A percentile compares a stretch with the other conserved stretches of the same genome.
Evolutionary conservation across 2,329 filamentous ascomycete species (phyloP).

Genomic region (Drechslerella dactyloides): DNA sequence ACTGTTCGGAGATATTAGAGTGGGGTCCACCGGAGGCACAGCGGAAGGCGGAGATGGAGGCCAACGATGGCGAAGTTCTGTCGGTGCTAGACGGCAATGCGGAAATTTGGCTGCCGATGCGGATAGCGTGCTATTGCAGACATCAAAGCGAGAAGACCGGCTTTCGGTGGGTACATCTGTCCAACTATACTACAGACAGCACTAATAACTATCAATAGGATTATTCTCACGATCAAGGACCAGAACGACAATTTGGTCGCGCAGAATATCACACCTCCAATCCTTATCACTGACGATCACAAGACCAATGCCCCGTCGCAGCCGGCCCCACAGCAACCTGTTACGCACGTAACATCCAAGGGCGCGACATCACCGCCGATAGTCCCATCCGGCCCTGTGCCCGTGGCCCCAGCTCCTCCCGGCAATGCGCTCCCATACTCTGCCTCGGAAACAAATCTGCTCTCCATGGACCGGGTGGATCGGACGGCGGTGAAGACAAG

Average conservation of each 20-base stretch:
- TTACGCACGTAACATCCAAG: slow-evolving; percentile 21
- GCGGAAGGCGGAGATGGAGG: slow-evolving; percentile 50
- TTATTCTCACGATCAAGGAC: slow-evolving; percentile 95
- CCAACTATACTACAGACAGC: slow-evolving; percentile 1
- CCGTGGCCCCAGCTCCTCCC: slow-evolving; percentile 28
- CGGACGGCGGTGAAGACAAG: slow-evolving; percentile 55
- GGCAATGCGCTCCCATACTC: slow-evolving; percentile 36
- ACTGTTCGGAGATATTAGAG: slow-evolving; percentile 83
- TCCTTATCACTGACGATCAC: slow-evolving; percentile 98
- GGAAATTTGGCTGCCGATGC: slow-evolving; percentile 69
- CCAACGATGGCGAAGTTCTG: slow-evolving; percentile 66
- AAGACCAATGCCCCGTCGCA: slow-evolving; percentile 67
- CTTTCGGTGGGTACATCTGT: slow-evolving; percentile 66
- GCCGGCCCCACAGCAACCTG: slow-evolving; percentile 56
- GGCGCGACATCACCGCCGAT: slow-evolving; percentile 31
- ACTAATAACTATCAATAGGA: slow-evolving; percentile 59
- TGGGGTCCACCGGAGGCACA: slow-evolving; percentile 67
- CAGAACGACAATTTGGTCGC: slow-evolving; percentile 75
- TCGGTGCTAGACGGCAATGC: slow-evolving; percentile 40
- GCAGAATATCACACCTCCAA: slow-evolving; percentile 82
- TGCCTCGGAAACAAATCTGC: slow-evolving; percentile 46
- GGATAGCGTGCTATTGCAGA: slow-evolving; percentile 94
- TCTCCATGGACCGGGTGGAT: slow-evolving; percentile 57
- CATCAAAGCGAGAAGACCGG: slow-evolving; percentile 93
- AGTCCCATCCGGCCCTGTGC: slow-evolving; percentile 27